These are phyloP conservation scores for Tubosaeta brunneosetosa DNA, from an alignment of 768 basidiomycete genomes.

Conservation along the genomic window DNA sequence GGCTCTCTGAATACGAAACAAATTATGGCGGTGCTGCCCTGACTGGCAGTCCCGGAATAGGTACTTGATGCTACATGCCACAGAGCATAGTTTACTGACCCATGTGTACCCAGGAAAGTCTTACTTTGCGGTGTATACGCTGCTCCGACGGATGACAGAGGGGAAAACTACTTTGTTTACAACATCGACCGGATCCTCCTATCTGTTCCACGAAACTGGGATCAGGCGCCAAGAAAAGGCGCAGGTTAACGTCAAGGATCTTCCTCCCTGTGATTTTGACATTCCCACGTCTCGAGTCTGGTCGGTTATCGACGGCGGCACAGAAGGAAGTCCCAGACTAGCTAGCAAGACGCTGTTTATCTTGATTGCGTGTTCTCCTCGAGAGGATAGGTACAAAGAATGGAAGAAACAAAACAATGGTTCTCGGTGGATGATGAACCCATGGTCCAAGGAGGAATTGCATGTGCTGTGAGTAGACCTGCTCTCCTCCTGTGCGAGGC, in stretches of 20 bases:
- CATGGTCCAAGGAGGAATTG: neutral
- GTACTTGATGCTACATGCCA: neutral
- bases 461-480: neutral
- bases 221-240: neutral
- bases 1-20: neutral
- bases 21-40: neutral
- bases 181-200: neutral
- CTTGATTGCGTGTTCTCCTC: neutral
- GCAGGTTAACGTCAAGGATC: neutral
- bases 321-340: neutral
- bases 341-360: neutral
- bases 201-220: neutral
- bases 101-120: neutral
- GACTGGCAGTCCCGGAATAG: neutral
- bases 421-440: neutral
- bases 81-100: neutral
- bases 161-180: neutral
- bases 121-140: neutral
- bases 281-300: neutral
- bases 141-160: neutral
- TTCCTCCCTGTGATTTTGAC: neutral
- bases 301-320: neutral
- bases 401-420: neutral
- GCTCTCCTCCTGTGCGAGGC: neutral
- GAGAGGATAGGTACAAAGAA: neutral